phyloP scores from a whole-genome alignment of 2,329 filamentous ascomycete genomes.

The Chaetomiaceae sp. region DNA sequence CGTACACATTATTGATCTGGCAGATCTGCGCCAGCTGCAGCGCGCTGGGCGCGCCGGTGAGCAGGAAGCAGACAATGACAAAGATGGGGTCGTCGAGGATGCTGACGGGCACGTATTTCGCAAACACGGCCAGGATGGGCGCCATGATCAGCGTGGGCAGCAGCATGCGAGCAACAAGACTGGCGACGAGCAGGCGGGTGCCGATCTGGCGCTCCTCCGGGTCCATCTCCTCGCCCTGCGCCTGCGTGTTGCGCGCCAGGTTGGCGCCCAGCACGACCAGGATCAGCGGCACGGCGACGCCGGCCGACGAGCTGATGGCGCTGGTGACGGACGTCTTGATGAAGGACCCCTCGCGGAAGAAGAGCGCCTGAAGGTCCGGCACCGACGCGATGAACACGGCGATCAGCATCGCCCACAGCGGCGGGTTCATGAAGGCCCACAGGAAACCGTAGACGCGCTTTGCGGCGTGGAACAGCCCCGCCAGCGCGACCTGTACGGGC shows the following conservation, averaged over 20 bases:
- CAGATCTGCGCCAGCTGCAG: constrained; percentile 96
- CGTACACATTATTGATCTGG: constrained; percentile 95
- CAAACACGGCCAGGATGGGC: constrained; percentile 75
- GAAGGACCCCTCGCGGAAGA: constrained; percentile 86
- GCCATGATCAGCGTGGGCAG: constrained; percentile 90
- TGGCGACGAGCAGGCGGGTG: constrained; percentile 76
- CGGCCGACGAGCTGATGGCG: constrained; percentile 76
- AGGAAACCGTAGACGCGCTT: constrained; percentile 55
- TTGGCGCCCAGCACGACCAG: constrained; percentile 93
- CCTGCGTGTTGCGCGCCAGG: constrained; percentile 82
- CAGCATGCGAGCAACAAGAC: constrained; percentile 83
- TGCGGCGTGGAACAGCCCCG: constrained; percentile 29
- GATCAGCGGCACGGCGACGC: constrained; percentile 91
- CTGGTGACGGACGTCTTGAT: constrained; percentile 88
- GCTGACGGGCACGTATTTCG: constrained; percentile 86
- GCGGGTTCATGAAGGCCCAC: constrained; percentile 97
- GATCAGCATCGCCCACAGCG: constrained; percentile 91
- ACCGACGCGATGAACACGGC: constrained; percentile 89
- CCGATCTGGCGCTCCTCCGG: constrained; percentile 63
- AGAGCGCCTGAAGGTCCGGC: constrained; percentile 71
- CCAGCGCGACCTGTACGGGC: constrained; percentile 34
- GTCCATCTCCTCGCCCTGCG: constrained; percentile 52
- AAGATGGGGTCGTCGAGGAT: constrained; percentile 98
- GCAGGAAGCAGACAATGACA: constrained; percentile 92
- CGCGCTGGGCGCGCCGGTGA: constrained; percentile 88